Evolutionary conservation across 495 filamentous ascomycete species (phyloP).

Genomic region (Chaetomidium leptoderma): DNA sequence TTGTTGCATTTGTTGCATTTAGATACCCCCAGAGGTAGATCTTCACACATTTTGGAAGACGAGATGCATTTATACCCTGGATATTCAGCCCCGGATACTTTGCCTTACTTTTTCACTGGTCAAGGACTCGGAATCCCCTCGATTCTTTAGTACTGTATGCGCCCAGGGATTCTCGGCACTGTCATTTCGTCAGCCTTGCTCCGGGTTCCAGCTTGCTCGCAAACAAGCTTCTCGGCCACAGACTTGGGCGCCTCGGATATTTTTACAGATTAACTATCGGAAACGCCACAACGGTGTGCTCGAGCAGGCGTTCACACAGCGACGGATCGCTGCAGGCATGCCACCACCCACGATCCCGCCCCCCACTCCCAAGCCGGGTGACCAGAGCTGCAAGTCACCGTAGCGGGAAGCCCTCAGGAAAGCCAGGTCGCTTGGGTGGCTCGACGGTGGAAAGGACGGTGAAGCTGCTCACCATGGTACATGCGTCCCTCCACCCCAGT

Average conservation of each 20-base stretch:
- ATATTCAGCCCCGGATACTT: not conserved
- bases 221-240: not conserved
- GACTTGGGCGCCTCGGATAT: constrained; percentile 14
- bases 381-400: constrained; percentile 19
- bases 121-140: too few species aligned
- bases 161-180: not conserved
- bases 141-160: not conserved
- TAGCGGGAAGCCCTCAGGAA: constrained; percentile 3
- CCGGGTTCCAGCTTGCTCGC: not conserved
- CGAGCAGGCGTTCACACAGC: not conserved
- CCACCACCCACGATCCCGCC: not conserved
- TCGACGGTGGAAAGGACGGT: constrained; percentile 12
- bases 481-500: too few species aligned
- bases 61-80: constrained; percentile 6
- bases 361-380: not conserved
- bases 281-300: not conserved
- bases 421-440: not conserved
- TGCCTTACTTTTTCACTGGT: constrained; percentile 8
- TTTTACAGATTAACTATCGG: not conserved
- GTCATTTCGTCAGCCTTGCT: constrained; percentile 15
- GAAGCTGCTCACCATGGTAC: constrained; percentile 15
- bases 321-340: not conserved
- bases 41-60: not conserved
- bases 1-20: not conserved
- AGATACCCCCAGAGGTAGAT: constrained; percentile 9